Percentiles rank a stretch among this genome's conserved stretches.
Evolutionary conservation across 2,329 filamentous ascomycete species (phyloP).

Genomic region (Lasiodiplodia sp.): DNA sequence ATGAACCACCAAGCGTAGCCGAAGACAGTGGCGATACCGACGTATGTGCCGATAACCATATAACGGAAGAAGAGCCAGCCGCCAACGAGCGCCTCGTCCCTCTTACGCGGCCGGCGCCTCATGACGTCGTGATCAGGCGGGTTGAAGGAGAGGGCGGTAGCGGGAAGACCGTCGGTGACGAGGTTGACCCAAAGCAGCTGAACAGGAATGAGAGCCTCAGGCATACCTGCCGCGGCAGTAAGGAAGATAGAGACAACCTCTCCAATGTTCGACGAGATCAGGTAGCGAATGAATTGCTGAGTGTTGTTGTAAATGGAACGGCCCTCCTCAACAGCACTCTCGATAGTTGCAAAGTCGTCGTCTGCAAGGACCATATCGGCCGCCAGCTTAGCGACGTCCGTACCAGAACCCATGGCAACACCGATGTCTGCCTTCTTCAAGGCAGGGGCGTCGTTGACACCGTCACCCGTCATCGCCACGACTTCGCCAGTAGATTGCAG

Average conservation of each 20-base stretch:
- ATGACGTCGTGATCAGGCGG: constrained; percentile 98
- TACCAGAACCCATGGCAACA: constrained; percentile 98
- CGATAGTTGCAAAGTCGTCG: constrained; percentile 98
- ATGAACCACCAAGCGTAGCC: constrained; percentile 99
- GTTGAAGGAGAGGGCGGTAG: constrained; percentile 96
- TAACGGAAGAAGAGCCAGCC: constrained; percentile 99
- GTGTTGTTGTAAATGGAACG: constrained; percentile 99
- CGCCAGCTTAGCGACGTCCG: constrained; percentile 94
- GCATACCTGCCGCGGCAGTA: constrained; percentile 95
- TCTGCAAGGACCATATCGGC: constrained; percentile 99
- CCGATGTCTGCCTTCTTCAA: constrained; percentile 99
- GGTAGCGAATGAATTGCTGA: constrained; percentile 98
- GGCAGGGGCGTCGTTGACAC: constrained; percentile 96
- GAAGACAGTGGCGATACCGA: constrained; percentile 91
- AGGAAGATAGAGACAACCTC: constrained; percentile 99
- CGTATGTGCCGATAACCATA: constrained; percentile 93
- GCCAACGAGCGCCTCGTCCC: constrained; percentile 89
- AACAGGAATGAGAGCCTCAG: constrained; percentile 94
- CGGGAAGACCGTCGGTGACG: constrained; percentile 95
- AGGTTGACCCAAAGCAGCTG: constrained; percentile 99
- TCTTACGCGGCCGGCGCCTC: constrained; percentile 88
- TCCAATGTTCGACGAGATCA: constrained; percentile 99
- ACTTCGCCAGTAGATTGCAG: constrained; percentile 93
- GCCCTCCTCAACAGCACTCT: constrained; percentile 94
- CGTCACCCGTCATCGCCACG: constrained; percentile 98